Evolutionary conservation across 1,284 basidiomycete species (phyloP).

Genomic region (Cryptococcus neoformans): DNA sequence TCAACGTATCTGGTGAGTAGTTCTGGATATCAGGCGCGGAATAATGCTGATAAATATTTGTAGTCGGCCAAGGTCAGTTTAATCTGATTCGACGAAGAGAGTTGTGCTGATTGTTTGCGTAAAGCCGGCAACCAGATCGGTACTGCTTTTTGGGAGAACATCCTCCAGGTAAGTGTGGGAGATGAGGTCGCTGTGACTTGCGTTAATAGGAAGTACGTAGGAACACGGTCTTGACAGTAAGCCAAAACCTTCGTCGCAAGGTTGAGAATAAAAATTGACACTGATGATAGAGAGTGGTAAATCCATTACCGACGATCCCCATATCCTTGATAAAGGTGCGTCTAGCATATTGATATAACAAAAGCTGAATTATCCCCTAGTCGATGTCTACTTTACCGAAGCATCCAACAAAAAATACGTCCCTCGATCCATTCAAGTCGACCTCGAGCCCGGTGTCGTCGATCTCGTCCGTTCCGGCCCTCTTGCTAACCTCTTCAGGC

Average conservation of each 20-base stretch:
- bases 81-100: not conserved
- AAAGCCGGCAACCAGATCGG: constrained; percentile 45
- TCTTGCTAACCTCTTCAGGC: constrained; percentile 65
- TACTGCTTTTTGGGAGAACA: constrained; percentile 47
- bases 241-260: constrained; percentile 10
- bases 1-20: constrained; percentile 37
- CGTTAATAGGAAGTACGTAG: constrained; percentile 18
- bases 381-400: constrained; percentile 51
- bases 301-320: constrained; percentile 40
- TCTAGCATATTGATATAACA: not conserved
- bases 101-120: not conserved
- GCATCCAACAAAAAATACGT: constrained; percentile 59
- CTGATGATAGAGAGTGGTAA: constrained; percentile 29
- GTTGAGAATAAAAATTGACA: not conserved
- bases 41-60: constrained; percentile 6
- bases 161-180: constrained; percentile 34
- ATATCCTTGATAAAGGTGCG: constrained; percentile 39
- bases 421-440: constrained; percentile 89
- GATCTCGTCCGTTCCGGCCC: constrained; percentile 61
- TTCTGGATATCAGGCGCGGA: not conserved
- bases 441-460: constrained; percentile 87
- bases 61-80: constrained; percentile 26
- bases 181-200: not conserved
- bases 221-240: constrained; percentile 43
- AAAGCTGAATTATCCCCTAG: constrained; percentile 10